A percentile compares a stretch with the other conserved stretches of the same genome.
Evolutionary conservation across 2,329 filamentous ascomycete genomes (phyloP).

Genomic region (Monilinia polystroma): DNA sequence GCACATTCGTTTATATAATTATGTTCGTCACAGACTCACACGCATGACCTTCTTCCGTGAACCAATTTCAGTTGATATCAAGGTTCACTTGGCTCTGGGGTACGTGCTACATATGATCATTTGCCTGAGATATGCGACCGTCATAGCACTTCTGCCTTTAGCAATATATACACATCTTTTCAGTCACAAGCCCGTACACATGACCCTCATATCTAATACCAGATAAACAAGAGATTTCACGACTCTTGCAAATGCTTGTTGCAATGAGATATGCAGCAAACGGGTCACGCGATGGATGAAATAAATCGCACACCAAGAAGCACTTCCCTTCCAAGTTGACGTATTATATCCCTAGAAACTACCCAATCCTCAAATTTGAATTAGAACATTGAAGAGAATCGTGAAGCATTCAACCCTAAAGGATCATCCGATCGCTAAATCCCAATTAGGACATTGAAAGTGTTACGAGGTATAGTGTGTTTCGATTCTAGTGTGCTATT

Average conservation of each 20-base stretch:
- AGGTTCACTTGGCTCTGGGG: background rate
- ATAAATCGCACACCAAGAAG: no score
- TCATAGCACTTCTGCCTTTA: background rate
- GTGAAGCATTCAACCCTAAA: no score
- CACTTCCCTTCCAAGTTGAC: no score
- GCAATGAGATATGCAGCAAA: background rate
- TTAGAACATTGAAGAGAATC: no score
- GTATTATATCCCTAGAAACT: no score
- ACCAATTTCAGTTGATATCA: background rate
- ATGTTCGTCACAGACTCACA: background rate
- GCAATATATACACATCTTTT: background rate
- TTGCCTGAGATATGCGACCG: conserved; percentile 7
- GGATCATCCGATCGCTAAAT: no score
- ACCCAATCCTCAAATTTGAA: no score
- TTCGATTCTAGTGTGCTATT: no score
- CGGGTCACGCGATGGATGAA: no score
- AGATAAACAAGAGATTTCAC: background rate
- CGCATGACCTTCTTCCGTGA: background rate
- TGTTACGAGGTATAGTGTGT: no score
- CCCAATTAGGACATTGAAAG: no score
- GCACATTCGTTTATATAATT: background rate
- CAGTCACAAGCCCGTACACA: background rate
- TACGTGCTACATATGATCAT: background rate
- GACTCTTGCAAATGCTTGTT: background rate
- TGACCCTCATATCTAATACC: background rate